phyloP scores from a whole-genome alignment of 164 flowering plant species.

The Annona squamosa region DNA sequence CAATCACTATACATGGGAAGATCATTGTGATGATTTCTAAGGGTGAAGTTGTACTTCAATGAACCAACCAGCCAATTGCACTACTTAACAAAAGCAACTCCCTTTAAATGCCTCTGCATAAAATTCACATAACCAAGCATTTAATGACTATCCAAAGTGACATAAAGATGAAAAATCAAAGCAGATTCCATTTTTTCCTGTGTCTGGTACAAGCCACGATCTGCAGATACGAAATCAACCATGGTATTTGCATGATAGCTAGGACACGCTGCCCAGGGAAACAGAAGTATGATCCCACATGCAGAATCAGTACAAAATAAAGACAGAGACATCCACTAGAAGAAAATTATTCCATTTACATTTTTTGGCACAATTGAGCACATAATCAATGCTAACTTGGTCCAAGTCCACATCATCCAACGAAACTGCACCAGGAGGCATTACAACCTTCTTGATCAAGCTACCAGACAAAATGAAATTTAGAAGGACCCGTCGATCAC shows the following conservation, averaged over 20 bases:
- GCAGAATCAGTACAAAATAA: background rate
- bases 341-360: conserved; percentile 27
- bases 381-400: conserved; percentile 93
- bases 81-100: background rate
- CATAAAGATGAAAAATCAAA: too few species aligned
- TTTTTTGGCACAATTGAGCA: conserved; percentile 74
- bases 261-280: background rate
- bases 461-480: conserved; percentile 82
- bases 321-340: background rate
- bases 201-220: background rate
- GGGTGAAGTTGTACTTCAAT: background rate
- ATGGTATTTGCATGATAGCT: background rate
- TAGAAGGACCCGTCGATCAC: conserved; percentile 77
- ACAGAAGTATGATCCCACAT: background rate
- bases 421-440: conserved; percentile 98
- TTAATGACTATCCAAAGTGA: background rate
- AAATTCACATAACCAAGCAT: background rate
- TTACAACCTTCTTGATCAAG: conserved; percentile 77
- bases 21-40: background rate
- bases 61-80: background rate
- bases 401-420: conserved; percentile 96
- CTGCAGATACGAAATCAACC: background rate
- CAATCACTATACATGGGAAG: background rate
- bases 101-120: background rate
- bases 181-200: background rate